Evolutionary conservation across 176 grass and related monocot species (phyloP).

Genomic region (maize (Zea mays)): DNA sequence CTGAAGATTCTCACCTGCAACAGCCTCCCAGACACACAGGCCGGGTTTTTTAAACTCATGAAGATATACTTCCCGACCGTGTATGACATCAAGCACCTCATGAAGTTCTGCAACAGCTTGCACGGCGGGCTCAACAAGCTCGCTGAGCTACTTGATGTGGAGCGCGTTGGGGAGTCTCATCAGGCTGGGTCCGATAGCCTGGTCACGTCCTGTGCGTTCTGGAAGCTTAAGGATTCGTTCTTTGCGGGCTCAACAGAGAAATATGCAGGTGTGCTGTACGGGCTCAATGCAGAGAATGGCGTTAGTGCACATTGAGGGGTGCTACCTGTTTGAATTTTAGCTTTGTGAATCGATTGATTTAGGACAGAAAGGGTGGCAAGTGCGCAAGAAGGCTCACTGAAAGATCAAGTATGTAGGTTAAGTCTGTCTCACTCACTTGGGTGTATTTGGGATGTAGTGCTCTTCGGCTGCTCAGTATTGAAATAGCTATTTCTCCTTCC

Average conservation of each 20-base stretch:
- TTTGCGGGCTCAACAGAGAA: constrained; percentile 81
- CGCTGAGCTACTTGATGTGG: constrained; percentile 83
- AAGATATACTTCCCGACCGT: constrained; percentile 91
- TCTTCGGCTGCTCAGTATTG: constrained; percentile 18
- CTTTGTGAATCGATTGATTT: constrained; percentile 51
- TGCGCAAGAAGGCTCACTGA: constrained; percentile 26
- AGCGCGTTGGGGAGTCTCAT: constrained; percentile 90
- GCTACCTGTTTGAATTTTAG: constrained; percentile 44
- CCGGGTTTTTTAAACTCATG: constrained; percentile 74
- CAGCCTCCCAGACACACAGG: constrained; percentile 76
- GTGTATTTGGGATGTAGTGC: constrained; percentile 32
- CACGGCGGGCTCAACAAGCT: constrained; percentile 96
- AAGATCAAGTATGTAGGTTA: constrained; percentile 28
- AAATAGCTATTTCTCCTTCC: constrained; percentile 36
- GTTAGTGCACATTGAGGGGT: constrained; percentile 65
- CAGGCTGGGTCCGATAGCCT: constrained; percentile 94
- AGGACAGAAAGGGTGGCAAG: constrained; percentile 27
- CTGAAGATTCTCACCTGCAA: constrained; percentile 87
- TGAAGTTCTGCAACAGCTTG: constrained; percentile 98
- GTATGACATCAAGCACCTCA: constrained; percentile 95
- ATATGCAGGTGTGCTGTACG: constrained; percentile 95
- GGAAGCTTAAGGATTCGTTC: constrained; percentile 85
- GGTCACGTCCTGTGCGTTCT: constrained; percentile 74
- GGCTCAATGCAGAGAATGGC: constrained; percentile 82
- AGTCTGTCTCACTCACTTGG: constrained; percentile 33